A percentile compares a stretch with the other conserved stretches of the same genome.
phyloP scores from a whole-genome alignment of 257 asterid genomes.

The Solanum paucissectum region DNA sequence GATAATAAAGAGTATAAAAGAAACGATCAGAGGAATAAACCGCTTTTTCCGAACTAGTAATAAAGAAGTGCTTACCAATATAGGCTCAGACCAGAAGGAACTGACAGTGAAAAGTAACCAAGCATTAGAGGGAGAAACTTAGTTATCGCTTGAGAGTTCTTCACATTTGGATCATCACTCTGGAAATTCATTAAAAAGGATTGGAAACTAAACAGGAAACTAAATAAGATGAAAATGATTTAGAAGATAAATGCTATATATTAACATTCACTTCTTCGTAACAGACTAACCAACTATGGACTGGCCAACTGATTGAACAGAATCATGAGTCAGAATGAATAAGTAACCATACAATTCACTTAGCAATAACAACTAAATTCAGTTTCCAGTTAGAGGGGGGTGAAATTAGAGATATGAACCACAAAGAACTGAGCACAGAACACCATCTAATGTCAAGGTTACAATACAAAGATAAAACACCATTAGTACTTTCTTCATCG shows the following conservation, averaged over 20 bases:
- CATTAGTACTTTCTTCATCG: background rate
- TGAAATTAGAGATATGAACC: background rate
- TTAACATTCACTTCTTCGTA: background rate
- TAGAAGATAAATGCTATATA: background rate
- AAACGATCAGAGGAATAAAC: background rate
- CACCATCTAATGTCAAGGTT: background rate
- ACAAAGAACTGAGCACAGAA: background rate
- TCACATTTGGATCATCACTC: constrained; percentile 87
- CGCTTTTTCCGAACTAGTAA: background rate
- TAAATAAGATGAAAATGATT: no score
- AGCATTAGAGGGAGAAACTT: constrained; percentile 85
- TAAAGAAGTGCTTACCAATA: constrained; percentile 53
- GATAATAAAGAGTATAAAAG: background rate
- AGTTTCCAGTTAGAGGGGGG: background rate
- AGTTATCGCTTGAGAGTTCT: constrained; percentile 80
- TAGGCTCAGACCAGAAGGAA: constrained; percentile 96
- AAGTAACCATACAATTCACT: background rate
- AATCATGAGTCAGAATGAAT: background rate
- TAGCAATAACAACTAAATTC: background rate
- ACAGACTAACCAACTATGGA: background rate
- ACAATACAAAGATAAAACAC: background rate
- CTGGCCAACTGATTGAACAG: background rate
- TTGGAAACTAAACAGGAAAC: background rate
- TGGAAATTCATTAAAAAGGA: constrained; percentile 19
- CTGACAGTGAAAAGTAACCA: constrained; percentile 88